Conservation (phyloP, 306 rosid genomes). For the Prunus mume region DNA sequence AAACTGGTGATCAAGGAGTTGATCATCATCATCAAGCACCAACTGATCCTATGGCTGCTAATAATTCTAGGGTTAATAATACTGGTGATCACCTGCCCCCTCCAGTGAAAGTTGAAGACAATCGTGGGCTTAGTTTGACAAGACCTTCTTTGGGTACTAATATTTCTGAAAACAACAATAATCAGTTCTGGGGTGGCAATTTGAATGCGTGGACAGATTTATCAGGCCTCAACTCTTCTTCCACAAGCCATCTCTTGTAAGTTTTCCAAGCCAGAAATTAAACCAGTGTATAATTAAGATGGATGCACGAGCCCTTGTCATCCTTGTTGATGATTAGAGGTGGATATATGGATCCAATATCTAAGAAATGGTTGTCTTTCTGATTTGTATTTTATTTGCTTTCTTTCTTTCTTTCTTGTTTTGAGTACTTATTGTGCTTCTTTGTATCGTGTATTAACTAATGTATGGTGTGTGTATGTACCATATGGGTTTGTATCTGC, state of each 20-base stretch:
- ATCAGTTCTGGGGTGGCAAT: constrained; percentile 36
- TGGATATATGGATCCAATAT: background rate
- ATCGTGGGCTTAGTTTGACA: constrained; percentile 35
- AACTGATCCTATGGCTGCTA: background rate
- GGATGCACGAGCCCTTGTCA: background rate
- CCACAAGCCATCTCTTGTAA: constrained; percentile 58
- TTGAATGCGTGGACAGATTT: constrained; percentile 57
- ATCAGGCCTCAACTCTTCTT: constrained; percentile 65
- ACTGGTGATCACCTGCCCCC: constrained; percentile 7
- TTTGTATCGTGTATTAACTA: background rate
- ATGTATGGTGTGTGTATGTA: background rate
- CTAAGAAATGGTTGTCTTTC: constrained; percentile 10
- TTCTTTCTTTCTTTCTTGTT: background rate
- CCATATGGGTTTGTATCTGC: background rate
- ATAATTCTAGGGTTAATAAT: constrained; percentile 48
- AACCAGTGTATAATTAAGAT: background rate
- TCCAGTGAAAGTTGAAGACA: constrained; percentile 55
- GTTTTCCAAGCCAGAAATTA: constrained; percentile 1
- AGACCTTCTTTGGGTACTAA: constrained; percentile 31
- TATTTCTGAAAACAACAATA: constrained; percentile 22
- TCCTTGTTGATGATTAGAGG: background rate
- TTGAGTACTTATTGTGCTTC: constrained; percentile 6
- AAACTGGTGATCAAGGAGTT: constrained; percentile 26
- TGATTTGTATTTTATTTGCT: background rate
- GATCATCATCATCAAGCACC: constrained; percentile 6